Percentiles rank a stretch among this genome's conserved stretches.
Conservation (phyloP, 2,329 filamentous ascomycete species). For the Catunica adiposa region DNA sequence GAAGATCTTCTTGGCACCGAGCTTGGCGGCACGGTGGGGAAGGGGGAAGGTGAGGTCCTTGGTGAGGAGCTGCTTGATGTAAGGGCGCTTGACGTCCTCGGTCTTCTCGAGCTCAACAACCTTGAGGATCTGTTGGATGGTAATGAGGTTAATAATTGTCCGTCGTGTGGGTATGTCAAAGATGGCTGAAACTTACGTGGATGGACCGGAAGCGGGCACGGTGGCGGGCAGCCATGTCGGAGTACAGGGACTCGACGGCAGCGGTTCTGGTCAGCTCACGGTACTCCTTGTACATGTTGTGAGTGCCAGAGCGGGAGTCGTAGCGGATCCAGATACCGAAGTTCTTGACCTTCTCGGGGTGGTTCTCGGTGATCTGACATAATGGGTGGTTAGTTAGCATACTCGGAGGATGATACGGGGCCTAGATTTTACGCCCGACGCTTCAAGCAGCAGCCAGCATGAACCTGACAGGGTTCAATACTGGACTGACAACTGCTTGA, state of each 20-base stretch:
- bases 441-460: conserved; percentile 1
- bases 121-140: conserved; percentile 73
- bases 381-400: conserved; percentile 1
- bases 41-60: conserved; percentile 98
- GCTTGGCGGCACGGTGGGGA: conserved; percentile 83
- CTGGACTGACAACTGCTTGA: not conserved
- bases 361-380: conserved; percentile 86
- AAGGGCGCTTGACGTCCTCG: conserved; percentile 90
- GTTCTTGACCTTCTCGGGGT: conserved; percentile 99
- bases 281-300: conserved; percentile 99
- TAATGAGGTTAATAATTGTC: not conserved
- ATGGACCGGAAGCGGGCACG: conserved; percentile 91
- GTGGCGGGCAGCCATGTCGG: conserved; percentile 99
- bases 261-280: conserved; percentile 94
- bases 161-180: not conserved
- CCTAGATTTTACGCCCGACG: conserved; percentile 1
- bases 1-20: conserved; percentile 78
- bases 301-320: conserved; percentile 97
- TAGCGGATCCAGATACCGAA: conserved; percentile 99
- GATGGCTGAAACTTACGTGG: conserved; percentile 53
- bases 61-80: conserved; percentile 95
- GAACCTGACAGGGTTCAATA: not conserved
- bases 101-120: conserved; percentile 93
- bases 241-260: conserved; percentile 92
- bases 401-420: conserved; percentile 9